A percentile compares a stretch with the other conserved stretches of the same genome.
Evolutionary conservation across 768 basidiomycete species (phyloP).

Genomic region (Mycena indigotica): DNA sequence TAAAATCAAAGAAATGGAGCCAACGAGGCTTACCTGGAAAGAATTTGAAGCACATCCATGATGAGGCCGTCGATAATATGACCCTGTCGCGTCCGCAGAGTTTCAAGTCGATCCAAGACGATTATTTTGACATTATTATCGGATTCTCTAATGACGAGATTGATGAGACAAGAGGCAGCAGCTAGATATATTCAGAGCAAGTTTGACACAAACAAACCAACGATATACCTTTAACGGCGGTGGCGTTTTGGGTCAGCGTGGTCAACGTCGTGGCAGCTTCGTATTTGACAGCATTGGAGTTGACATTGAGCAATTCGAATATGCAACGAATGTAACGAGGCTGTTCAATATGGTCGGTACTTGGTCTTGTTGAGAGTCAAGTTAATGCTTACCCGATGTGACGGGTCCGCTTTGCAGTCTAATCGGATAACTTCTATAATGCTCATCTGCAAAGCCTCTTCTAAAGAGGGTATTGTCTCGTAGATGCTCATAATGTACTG

Average conservation of each 20-base stretch:
- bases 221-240: constrained; percentile 89
- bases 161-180: constrained; percentile 85
- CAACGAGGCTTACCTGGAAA: constrained; percentile 60
- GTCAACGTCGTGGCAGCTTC: constrained; percentile 96
- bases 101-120: constrained; percentile 88
- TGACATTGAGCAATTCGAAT: constrained; percentile 86
- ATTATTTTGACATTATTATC: constrained; percentile 99
- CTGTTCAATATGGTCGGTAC: constrained; percentile 40
- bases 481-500: constrained; percentile 87
- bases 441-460: constrained; percentile 94
- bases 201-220: neutral
- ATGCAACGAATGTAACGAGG: constrained; percentile 93
- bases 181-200: constrained; percentile 47
- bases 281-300: constrained; percentile 94
- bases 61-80: constrained; percentile 87
- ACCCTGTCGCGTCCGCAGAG: constrained; percentile 81
- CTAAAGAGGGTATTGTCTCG: constrained; percentile 78
- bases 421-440: constrained; percentile 91
- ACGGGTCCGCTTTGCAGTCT: constrained; percentile 85
- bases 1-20: neutral
- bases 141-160: constrained; percentile 89
- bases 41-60: constrained; percentile 92
- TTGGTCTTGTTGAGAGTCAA: neutral
- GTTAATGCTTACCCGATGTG: constrained; percentile 65
- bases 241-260: constrained; percentile 90